Evolutionary conservation across 2,329 filamentous ascomycete genomes (phyloP).

Genomic region (Hypoxylon sp.): DNA sequence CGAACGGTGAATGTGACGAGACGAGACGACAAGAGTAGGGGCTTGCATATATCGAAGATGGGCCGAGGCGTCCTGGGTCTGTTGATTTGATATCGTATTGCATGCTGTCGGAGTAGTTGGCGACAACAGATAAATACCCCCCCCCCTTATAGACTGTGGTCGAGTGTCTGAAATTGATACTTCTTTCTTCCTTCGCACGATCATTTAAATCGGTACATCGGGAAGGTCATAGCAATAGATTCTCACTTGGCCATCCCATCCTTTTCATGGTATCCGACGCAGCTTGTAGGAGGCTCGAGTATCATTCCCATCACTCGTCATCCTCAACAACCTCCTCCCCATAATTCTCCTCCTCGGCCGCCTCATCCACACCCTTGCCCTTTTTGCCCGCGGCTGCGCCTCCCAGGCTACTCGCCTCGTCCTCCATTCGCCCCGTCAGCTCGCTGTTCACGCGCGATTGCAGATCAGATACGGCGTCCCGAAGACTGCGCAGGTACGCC

Average conservation of each 20-base stretch:
- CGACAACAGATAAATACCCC: constrained; percentile 42
- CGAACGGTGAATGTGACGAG: neutral
- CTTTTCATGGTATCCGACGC: neutral
- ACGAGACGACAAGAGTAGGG: constrained; percentile 6
- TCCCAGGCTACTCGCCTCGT: constrained; percentile 58
- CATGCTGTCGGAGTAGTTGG: constrained; percentile 37
- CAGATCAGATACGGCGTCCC: constrained; percentile 65
- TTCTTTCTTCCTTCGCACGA: neutral
- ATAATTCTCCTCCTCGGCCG: constrained; percentile 80
- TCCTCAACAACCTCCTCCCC: constrained; percentile 83
- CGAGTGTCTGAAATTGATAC: constrained; percentile 19
- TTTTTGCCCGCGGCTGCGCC: constrained; percentile 4
- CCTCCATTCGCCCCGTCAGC: constrained; percentile 79
- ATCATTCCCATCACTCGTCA: constrained; percentile 47
- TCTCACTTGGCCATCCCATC: neutral
- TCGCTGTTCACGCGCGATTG: constrained; percentile 77
- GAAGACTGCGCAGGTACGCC: constrained; percentile 69
- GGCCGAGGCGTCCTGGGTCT: constrained; percentile 20
- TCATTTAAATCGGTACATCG: neutral
- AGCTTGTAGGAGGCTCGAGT: neutral
- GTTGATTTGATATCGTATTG: constrained; percentile 13
- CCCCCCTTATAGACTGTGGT: constrained; percentile 24
- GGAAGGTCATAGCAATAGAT: neutral
- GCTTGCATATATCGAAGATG: constrained; percentile 25
- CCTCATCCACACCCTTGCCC: constrained; percentile 59